Conservation (phyloP, 768 basidiomycete species). For the Boletus insuetus region DNA sequence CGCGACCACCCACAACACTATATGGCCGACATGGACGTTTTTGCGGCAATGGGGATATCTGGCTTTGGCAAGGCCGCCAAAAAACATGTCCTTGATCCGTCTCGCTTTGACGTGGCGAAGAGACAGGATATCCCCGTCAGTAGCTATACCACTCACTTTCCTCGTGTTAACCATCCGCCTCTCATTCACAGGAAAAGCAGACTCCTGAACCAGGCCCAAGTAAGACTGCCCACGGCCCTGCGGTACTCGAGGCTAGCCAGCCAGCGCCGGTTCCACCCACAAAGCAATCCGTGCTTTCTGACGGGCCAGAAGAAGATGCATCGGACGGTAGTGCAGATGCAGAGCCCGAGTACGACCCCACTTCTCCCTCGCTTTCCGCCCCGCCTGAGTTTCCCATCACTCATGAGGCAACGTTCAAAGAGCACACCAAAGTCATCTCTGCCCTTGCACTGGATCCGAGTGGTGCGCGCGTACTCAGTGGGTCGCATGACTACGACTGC, state of each 20-base stretch:
- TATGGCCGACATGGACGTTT: constrained; percentile 66
- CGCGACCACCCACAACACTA: constrained; percentile 21
- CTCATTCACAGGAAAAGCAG: constrained; percentile 14
- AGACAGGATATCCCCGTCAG: constrained; percentile 41
- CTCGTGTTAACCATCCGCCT: constrained; percentile 21
- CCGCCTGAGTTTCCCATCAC: constrained; percentile 73
- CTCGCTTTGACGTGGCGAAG: constrained; percentile 76
- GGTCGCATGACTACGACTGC: constrained; percentile 96
- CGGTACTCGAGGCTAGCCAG: constrained; percentile 25
- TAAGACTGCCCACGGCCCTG: constrained; percentile 4
- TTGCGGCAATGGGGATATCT: constrained; percentile 80
- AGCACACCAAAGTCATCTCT: constrained; percentile 94
- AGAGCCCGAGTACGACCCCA: constrained; percentile 55
- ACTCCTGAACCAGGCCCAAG: constrained; percentile 17
- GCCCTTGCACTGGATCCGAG: constrained; percentile 91
- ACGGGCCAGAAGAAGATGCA: constrained; percentile 18
- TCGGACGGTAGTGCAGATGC: constrained; percentile 24
- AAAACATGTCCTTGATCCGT: constrained; percentile 67
- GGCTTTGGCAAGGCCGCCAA: constrained; percentile 77
- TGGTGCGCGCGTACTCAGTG: constrained; percentile 86
- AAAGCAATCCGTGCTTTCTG: constrained; percentile 2
- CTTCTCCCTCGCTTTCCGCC: constrained; percentile 38
- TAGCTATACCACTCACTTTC: constrained; percentile 6
- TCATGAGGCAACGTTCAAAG: constrained; percentile 90
- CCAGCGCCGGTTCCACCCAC: not conserved